Percentiles rank a stretch among this genome's conserved stretches.
phyloP scores from a whole-genome alignment of 331 rosid genomes.

The Arachis monticola region DNA sequence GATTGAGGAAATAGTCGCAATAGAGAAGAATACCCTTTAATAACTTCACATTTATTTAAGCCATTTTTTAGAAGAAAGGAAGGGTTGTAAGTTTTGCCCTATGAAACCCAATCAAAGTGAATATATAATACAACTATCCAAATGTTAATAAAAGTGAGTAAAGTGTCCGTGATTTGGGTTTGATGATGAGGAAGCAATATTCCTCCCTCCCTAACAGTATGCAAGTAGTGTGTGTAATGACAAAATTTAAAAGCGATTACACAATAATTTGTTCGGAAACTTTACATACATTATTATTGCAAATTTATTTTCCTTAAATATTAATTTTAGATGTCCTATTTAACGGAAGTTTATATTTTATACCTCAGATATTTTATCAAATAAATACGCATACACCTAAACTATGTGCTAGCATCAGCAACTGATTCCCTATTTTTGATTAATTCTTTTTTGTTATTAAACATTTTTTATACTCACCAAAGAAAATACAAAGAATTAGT shows the following conservation, averaged over 20 bases:
- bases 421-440: conserved; percentile 17
- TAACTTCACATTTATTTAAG: neutral
- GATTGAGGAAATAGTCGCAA: neutral
- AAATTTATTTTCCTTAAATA: neutral
- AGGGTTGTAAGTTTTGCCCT: too few species aligned
- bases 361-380: neutral
- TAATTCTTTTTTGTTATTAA: too few species aligned
- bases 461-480: too few species aligned
- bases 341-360: neutral
- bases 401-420: neutral
- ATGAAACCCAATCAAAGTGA: too few species aligned
- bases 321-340: neutral
- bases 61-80: too few species aligned
- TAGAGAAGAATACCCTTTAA: neutral
- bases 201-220: too few species aligned
- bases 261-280: too few species aligned
- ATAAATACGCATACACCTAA: too few species aligned
- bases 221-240: too few species aligned
- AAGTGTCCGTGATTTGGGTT: neutral
- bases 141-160: conserved; percentile 26
- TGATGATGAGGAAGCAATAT: too few species aligned
- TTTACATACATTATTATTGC: neutral
- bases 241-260: too few species aligned
- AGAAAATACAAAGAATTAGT: too few species aligned
- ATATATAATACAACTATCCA: neutral